Base-by-base conservation (phyloP, 75 land plant genomes). In the Isoetes taiwanensis region DNA sequence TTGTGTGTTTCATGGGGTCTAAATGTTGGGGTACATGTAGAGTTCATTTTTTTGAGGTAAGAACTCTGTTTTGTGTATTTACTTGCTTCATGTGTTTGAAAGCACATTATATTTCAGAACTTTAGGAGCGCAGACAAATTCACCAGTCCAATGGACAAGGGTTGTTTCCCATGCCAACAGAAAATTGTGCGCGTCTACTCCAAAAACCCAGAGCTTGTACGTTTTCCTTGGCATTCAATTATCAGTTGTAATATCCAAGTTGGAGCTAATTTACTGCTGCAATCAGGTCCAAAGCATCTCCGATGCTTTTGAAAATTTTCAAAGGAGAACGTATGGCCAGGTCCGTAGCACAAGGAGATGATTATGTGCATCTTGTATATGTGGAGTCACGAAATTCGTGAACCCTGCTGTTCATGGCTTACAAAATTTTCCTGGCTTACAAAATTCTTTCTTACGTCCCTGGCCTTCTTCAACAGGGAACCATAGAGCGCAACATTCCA, bases 271-370 rank as follows among this genome's bases (percentile, higher is more conserved):
- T 26, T 32, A 4, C 37, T 29, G 0, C 5, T 34, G 63, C 32
- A 19, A 62, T 17, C 28, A 93, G 98, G 89, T 83, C n/a, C 89
- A 73, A 70, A 89, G 81, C 16, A 72, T 87, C 23, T 78, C 85
- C 2, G 81, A 84, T 55, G 98, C 98, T 5, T 93, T 87, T 64
- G 98, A 87, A 59, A 81, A 83, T 37, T 81, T 79, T 34, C 98
- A 93, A 53, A 43, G 70, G 58, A 86, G 69, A 64, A 79, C 75
- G 26, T 84, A 76, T 59, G 89, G 89, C n/a, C n/a, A n/a, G n/a
- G n/a, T n/a, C n/a, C n/a, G n/a, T n/a, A n/a, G n/a, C n/a, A n/a
- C n/a, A n/a, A n/a, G n/a, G n/a, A n/a, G n/a, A n/a, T n/a, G n/a
- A n/a, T n/a, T n/a, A n/a, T n/a, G n/a, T n/a, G n/a, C n/a, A n/a